Conservation (phyloP, 257 asterid species). For the Solanum appendiculatum region DNA sequence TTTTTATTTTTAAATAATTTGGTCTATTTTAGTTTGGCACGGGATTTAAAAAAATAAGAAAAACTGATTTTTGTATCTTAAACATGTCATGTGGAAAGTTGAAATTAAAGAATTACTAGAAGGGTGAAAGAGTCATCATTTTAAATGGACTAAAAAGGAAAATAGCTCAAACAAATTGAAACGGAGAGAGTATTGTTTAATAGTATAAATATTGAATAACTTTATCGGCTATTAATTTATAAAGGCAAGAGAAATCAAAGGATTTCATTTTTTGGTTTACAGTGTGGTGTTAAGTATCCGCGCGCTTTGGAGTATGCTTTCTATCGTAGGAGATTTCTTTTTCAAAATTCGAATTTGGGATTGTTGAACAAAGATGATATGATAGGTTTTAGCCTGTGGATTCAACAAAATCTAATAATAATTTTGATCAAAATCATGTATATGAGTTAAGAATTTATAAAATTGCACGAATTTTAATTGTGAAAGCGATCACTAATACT, state of each 20-base stretch:
- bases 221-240: neutral
- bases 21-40: too few relatives aligned
- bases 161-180: neutral
- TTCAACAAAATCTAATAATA: neutral
- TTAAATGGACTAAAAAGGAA: neutral
- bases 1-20: too few relatives aligned
- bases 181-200: neutral
- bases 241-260: neutral
- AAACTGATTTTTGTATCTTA: too few relatives aligned
- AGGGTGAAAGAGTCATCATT: too few relatives aligned
- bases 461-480: rapidly evolving
- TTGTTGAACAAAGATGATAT: neutral
- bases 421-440: neutral
- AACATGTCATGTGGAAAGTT: rapidly evolving
- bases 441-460: neutral
- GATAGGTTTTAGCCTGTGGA: neutral
- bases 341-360: neutral
- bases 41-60: too few relatives aligned
- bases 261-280: neutral
- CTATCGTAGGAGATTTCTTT: neutral
- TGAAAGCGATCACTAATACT: rapidly evolving
- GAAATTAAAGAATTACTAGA: neutral
- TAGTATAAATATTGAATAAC: neutral
- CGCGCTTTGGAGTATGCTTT: rapidly evolving
- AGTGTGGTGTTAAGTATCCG: neutral